Evolutionary conservation across 805 yeast genomes (phyloP).

Genomic region (Candida tammaniensis): DNA sequence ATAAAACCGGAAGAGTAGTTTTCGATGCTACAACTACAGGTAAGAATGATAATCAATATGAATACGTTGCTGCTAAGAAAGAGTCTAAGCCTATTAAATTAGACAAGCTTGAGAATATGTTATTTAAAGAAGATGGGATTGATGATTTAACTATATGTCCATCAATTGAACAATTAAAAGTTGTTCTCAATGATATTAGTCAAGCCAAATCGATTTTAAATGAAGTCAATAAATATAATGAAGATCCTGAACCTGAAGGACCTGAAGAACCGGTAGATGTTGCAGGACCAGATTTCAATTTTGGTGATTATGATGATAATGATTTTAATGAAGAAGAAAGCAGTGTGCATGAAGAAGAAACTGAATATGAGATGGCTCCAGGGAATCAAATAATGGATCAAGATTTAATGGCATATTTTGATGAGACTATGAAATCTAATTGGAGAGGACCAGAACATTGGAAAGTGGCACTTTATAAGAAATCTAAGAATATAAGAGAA

Average conservation of each 20-base stretch:
- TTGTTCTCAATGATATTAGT: conserved; percentile 46
- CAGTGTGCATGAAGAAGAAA: conserved; percentile 3
- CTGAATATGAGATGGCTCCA: conserved; percentile 13
- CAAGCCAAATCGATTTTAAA: conserved; percentile 47
- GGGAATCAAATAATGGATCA: conserved; percentile 43
- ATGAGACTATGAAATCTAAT: conserved; percentile 60
- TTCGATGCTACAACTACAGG: conserved; percentile 57
- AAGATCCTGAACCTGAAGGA: conserved; percentile 11
- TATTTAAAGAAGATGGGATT: conserved; percentile 18
- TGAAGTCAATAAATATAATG: conserved; percentile 29
- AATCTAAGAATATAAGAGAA: conserved; percentile 27
- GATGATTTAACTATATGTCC: conserved; percentile 59
- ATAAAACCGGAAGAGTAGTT: conserved; percentile 52
- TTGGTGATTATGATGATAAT: conserved; percentile 15
- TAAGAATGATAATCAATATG: conserved; percentile 11
- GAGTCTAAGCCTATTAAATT: conserved; percentile 20
- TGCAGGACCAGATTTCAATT: conserved; percentile 12
- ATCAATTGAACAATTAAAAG: conserved; percentile 59
- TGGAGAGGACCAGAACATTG: conserved; percentile 95
- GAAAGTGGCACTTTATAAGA: conserved; percentile 68
- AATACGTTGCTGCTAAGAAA: conserved; percentile 10
- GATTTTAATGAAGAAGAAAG: conserved; percentile 16
- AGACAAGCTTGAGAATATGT: conserved; percentile 16
- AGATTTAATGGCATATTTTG: conserved; percentile 79
- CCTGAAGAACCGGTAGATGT: conserved; percentile 7